Evolutionary conservation across 768 basidiomycete species (phyloP).

Genomic region (Suillus variegatus): DNA sequence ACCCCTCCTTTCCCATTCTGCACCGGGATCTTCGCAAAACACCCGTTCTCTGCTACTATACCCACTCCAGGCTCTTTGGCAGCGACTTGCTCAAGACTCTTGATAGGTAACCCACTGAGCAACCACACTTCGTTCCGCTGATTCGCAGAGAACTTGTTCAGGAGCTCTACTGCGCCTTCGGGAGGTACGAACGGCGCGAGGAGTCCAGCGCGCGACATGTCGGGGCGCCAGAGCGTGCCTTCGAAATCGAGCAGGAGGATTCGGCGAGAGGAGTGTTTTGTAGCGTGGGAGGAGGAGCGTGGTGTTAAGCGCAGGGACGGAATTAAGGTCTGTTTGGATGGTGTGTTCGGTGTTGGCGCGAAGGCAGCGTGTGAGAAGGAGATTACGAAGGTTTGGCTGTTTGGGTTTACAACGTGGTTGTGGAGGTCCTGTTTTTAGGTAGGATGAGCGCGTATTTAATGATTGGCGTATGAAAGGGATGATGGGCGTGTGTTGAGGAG

Average conservation of each 20-base stretch:
- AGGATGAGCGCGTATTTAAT: neutral
- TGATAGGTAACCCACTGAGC: conserved; percentile 71
- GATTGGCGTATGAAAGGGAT: neutral
- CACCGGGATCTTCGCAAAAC: conserved; percentile 64
- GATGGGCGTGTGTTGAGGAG: neutral
- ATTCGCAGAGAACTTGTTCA: conserved; percentile 63
- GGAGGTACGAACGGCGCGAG: conserved; percentile 43
- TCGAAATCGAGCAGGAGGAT: conserved; percentile 79
- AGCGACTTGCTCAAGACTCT: conserved; percentile 63
- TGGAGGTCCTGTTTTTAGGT: conserved; percentile 61
- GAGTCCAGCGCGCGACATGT: conserved; percentile 49
- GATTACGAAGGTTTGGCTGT: conserved; percentile 80
- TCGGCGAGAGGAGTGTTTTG: conserved; percentile 61
- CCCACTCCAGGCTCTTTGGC: conserved; percentile 66
- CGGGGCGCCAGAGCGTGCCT: conserved; percentile 73
- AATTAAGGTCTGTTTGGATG: conserved; percentile 25
- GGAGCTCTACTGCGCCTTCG: conserved; percentile 41
- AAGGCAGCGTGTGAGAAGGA: conserved; percentile 74
- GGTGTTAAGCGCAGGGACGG: conserved; percentile 45
- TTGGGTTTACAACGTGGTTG: conserved; percentile 82
- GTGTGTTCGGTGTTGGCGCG: conserved; percentile 73
- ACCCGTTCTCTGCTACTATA: conserved; percentile 89
- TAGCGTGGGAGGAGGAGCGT: conserved; percentile 64
- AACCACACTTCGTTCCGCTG: conserved; percentile 78
- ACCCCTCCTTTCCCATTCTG: conserved; percentile 18